Evolutionary conservation across 768 basidiomycete species (phyloP).

Genomic region (Macrolepiota albuminosa): DNA sequence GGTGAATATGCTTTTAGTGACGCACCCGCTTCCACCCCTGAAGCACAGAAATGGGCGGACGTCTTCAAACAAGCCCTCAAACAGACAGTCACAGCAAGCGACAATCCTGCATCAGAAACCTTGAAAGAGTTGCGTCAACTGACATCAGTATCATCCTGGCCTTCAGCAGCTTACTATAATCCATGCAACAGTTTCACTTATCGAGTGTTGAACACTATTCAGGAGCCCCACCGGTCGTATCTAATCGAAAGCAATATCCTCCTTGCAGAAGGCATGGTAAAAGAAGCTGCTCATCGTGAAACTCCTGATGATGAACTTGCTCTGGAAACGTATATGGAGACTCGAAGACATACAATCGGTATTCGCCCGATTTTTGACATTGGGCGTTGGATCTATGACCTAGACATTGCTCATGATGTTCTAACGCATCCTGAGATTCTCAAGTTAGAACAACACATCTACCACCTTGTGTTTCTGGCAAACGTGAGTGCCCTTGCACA

Average conservation of each 20-base stretch:
- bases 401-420: no score
- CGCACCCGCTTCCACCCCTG: not conserved
- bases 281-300: slow-evolving; percentile 10
- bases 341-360: no score
- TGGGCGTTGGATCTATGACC: no score
- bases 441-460: no score
- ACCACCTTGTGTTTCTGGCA: not conserved
- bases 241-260: slow-evolving; percentile 2
- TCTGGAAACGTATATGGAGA: not conserved
- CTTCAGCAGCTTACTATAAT: not conserved
- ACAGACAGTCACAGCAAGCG: not conserved
- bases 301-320: not conserved
- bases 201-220: not conserved
- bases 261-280: slow-evolving; percentile 6
- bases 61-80: slow-evolving; percentile 1
- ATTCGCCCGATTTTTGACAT: no score
- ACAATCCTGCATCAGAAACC: not conserved
- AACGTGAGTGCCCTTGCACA: not conserved
- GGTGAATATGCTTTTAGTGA: not conserved
- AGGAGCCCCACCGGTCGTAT: not conserved
- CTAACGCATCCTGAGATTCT: no score
- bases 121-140: slow-evolving; percentile 2
- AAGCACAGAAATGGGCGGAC: slow-evolving; percentile 9
- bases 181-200: not conserved
- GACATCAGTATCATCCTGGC: not conserved